Percentiles rank a stretch among this genome's conserved stretches.
These are phyloP conservation scores for Dendrostoma leiphaemia DNA, from an alignment of 2,329 filamentous ascomycete species.

Conservation along the genomic window DNA sequence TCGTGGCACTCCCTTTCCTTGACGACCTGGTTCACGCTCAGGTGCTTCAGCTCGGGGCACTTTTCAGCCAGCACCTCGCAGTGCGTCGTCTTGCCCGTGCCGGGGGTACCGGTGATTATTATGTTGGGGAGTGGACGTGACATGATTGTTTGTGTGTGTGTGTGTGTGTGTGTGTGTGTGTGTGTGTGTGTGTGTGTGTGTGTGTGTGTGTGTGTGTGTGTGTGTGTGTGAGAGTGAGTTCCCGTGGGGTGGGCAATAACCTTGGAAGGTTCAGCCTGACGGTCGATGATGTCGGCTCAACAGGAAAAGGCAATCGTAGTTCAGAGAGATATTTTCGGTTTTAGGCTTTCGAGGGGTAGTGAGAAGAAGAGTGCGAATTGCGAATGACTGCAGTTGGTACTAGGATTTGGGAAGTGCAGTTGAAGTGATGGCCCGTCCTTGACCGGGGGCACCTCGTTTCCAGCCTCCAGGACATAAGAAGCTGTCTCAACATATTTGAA, in stretches of 20 bases:
- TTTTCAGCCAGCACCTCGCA: constrained; percentile 76
- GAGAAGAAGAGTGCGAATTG: too few relatives aligned
- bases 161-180: not conserved
- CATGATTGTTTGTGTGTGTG: constrained; percentile 17
- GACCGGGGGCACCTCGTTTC: too few relatives aligned
- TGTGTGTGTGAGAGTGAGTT: not conserved
- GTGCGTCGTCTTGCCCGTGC: constrained; percentile 93
- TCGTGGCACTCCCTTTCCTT: constrained; percentile 87
- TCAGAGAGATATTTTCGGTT: too few relatives aligned
- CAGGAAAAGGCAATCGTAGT: too few relatives aligned
- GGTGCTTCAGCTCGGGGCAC: constrained; percentile 69
- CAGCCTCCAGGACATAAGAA: too few relatives aligned
- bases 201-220: not conserved
- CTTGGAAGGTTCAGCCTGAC: too few relatives aligned
- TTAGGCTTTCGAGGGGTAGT: too few relatives aligned
- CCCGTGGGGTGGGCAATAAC: too few relatives aligned
- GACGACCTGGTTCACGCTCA: constrained; percentile 87
- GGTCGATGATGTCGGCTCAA: too few relatives aligned
- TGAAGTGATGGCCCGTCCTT: too few relatives aligned
- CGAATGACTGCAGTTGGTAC: too few relatives aligned
- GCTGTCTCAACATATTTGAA: not conserved
- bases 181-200: not conserved
- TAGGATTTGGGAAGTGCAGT: too few relatives aligned
- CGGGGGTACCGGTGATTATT: constrained; percentile 91
- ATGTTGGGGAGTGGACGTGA: constrained; percentile 69